Base-by-base conservation (phyloP, 441 rosid species). In the Biscutella laevigata region DNA sequence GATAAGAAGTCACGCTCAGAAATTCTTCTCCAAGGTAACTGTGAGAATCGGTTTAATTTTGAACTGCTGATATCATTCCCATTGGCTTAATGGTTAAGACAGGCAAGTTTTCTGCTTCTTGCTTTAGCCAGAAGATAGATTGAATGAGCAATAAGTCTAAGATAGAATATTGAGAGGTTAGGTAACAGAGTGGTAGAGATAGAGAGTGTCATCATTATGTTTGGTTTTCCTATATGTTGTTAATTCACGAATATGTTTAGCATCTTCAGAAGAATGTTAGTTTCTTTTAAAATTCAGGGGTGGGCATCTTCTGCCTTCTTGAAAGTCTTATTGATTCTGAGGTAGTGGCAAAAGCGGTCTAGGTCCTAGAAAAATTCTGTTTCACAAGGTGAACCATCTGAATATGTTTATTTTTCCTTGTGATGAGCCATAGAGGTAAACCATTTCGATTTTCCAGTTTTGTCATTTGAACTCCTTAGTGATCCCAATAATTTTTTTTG, bases 1-100 rank as follows among this genome's bases (percentile, higher is more conserved):
- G 71, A 90, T 90, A 49, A 74, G 89, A 74, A 90, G 97, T 66
- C 97, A 86, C 67, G 97, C 97, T 66, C 97, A 89, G 73, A 89
- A 89, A 43, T 89, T 86, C 64, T 89, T 89, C 78, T 78, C 97
- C 47, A 89, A 89, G 94, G 97, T 83, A 51, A 53, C 20, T 10
- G n/a, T 17, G 20, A 21, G 14, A 32, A 6, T 44, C n/a, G 27
- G 20, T 42, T 34, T n/a, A 4, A 33, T 15, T 44, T 57, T 4
- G 4, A 55, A 56, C 33, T 32, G 50, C 7, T 33, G 24, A 10
- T 39, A 7, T 20, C 46, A 21, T 40, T 33, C 17, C 27, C 35
- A 16, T 26, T 50, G 32, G 32, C 9, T 50, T 33, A 12, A 34
- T 34, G 41, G 29, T 49, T 32, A 49, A 30, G 17, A 43, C 51